These are phyloP conservation scores for Anethum foeniculum DNA, from an alignment of 140 eudicot genomes.

Conservation along the genomic window DNA sequence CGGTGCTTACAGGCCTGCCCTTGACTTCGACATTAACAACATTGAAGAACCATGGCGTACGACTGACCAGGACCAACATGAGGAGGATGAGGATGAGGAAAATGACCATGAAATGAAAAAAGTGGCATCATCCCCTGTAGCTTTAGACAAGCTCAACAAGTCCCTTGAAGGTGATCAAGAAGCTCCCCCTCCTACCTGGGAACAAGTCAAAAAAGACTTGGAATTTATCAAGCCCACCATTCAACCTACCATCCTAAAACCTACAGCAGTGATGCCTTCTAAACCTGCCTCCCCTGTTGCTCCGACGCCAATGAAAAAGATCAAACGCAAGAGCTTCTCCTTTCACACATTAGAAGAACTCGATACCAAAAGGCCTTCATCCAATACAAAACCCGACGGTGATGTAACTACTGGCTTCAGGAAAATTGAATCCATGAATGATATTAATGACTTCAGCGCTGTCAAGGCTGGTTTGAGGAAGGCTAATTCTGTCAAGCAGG, in stretches of 20 bases:
- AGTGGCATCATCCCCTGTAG: conserved; percentile 38
- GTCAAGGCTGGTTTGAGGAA: conserved; percentile 26
- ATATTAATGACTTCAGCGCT: conserved; percentile 25
- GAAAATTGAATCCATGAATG: conserved; percentile 31
- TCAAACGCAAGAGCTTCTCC: conserved; percentile 56
- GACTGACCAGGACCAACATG: conserved; percentile 9
- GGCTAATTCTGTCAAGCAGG: background rate
- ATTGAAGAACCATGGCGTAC: conserved; percentile 83
- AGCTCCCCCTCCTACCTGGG: conserved; percentile 56
- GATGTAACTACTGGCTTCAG: conserved; percentile 16
- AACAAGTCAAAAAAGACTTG: conserved; percentile 69
- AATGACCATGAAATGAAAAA: conserved; percentile 29
- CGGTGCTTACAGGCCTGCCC: conserved; percentile 71
- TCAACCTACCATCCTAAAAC: conserved; percentile 13
- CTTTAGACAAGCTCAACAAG: conserved; percentile 49
- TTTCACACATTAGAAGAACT: conserved; percentile 86
- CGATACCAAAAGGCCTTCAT: conserved; percentile 34
- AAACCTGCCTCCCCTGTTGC: conserved; percentile 2
- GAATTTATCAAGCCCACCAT: conserved; percentile 63
- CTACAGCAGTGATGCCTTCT: background rate
- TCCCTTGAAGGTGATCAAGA: conserved; percentile 42
- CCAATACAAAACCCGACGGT: conserved; percentile 18
- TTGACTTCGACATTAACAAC: conserved; percentile 63
- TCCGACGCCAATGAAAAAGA: conserved; percentile 19
- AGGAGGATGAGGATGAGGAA: conserved; percentile 23